These are phyloP conservation scores for Blastocystis sp. DNA, from an alignment of 352 stramenopile genomes.

Conservation along the genomic window DNA sequence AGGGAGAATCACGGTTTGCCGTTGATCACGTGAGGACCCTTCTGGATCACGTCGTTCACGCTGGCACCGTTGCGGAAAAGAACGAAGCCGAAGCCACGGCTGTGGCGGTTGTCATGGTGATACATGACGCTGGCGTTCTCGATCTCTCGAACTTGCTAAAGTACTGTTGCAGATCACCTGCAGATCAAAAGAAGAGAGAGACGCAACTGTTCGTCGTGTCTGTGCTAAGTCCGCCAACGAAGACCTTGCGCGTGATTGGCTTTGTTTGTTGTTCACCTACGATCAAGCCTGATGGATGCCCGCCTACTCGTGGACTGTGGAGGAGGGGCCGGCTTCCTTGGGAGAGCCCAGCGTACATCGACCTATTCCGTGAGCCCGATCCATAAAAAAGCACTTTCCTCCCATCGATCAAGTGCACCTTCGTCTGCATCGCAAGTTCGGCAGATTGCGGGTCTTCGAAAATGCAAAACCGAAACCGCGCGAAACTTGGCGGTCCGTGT, in stretches of 20 bases:
- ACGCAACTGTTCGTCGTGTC: slow-evolving; percentile 23
- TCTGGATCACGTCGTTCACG: slow-evolving; percentile 33
- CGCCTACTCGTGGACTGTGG: slow-evolving; percentile 32
- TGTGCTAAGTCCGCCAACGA: slow-evolving; percentile 30
- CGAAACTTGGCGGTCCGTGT: slow-evolving; percentile 62
- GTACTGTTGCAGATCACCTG: slow-evolving; percentile 36
- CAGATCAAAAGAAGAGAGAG: background rate
- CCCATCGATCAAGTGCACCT: slow-evolving; percentile 49
- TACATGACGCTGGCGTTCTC: slow-evolving; percentile 46
- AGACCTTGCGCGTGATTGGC: slow-evolving; percentile 36
- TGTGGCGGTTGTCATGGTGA: slow-evolving; percentile 57
- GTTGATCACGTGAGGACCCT: slow-evolving; percentile 25
- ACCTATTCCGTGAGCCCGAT: background rate
- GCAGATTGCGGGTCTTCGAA: slow-evolving; percentile 58
- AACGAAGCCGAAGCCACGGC: slow-evolving; percentile 44
- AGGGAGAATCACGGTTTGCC: background rate
- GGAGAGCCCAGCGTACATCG: slow-evolving; percentile 62
- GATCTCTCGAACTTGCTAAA: slow-evolving; percentile 58
- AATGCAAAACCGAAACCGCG: slow-evolving; percentile 67
- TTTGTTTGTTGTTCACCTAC: slow-evolving; percentile 52
- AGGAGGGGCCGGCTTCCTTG: slow-evolving; percentile 58
- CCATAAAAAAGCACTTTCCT: background rate
- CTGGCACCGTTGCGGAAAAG: slow-evolving; percentile 25
- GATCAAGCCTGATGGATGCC: background rate
- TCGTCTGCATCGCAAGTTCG: slow-evolving; percentile 61